Percentiles rank a stretch among this genome's conserved stretches.
Evolutionary conservation across 2,329 filamentous ascomycete species (phyloP).

Genomic region (Chaetomium globosum): DNA sequence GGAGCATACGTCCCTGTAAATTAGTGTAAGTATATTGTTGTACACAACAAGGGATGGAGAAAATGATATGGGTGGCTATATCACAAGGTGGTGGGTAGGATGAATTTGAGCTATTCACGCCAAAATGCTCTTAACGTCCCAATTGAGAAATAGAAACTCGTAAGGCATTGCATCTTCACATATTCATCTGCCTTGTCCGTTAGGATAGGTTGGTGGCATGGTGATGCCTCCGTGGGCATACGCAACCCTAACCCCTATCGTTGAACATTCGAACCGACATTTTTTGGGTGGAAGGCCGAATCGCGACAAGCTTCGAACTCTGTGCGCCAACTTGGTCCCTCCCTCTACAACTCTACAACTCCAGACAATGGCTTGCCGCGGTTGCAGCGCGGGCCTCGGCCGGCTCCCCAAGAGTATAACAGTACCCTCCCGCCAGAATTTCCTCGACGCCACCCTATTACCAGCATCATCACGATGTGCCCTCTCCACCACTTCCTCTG

Average conservation of each 20-base stretch:
- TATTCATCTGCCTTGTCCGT: neutral
- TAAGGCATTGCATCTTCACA: neutral
- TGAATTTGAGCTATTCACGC: neutral
- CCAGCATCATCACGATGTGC: constrained; percentile 12
- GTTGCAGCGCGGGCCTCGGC: constrained; percentile 51
- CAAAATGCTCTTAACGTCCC: neutral
- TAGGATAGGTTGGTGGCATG: neutral
- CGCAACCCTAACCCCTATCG: constrained; percentile 34
- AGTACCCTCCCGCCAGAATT: constrained; percentile 9
- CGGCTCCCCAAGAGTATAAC: constrained; percentile 42
- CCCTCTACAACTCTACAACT: neutral
- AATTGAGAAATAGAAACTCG: no score
- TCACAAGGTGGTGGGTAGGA: neutral
- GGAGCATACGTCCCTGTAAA: neutral
- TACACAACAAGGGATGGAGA: neutral
- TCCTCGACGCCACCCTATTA: constrained; percentile 12
- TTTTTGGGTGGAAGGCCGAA: constrained; percentile 20
- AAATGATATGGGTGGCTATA: neutral
- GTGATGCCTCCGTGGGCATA: neutral
- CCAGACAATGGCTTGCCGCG: constrained; percentile 52
- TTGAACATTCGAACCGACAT: constrained; percentile 16
- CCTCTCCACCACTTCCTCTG: neutral
- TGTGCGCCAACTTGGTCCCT: neutral
- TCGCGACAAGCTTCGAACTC: neutral
- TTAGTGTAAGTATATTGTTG: neutral